phyloP scores from a whole-genome alignment of 2,329 filamentous ascomycete species.

The Pseudocercospora musae region DNA sequence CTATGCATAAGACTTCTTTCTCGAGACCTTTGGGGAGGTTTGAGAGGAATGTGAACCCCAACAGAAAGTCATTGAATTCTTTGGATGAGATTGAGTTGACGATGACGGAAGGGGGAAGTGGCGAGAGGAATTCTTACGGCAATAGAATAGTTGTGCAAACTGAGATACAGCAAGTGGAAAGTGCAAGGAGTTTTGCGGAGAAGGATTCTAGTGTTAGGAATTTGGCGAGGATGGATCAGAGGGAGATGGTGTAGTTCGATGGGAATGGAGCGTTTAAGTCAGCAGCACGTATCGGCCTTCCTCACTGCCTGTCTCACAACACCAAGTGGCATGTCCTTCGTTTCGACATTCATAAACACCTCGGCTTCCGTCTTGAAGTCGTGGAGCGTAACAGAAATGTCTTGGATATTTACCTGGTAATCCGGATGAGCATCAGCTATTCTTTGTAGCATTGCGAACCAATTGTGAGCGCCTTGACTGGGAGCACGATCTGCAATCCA shows the following conservation, averaged over 20 bases:
- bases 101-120: not conserved
- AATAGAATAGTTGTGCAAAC: constrained; percentile 12
- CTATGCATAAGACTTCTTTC: not conserved
- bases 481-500: not conserved
- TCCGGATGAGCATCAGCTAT: not conserved
- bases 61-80: not conserved
- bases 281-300: too few species aligned
- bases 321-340: not conserved
- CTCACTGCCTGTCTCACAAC: not conserved
- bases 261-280: not conserved
- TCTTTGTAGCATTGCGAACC: not conserved
- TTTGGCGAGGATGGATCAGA: constrained; percentile 8
- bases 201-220: constrained; percentile 4
- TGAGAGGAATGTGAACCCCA: not conserved
- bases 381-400: not conserved
- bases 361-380: not conserved
- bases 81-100: constrained; percentile 4
- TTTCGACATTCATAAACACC: constrained; percentile 2
- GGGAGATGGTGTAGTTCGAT: constrained; percentile 9
- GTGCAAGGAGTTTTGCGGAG: constrained; percentile 1
- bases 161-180: constrained; percentile 14
- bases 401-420: not conserved
- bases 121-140: not conserved
- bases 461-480: not conserved
- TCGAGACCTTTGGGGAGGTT: not conserved